Percentiles rank a stretch among this genome's conserved stretches.
Conservation (phyloP, 2,329 filamentous ascomycete species). For the Coniella vitis region DNA sequence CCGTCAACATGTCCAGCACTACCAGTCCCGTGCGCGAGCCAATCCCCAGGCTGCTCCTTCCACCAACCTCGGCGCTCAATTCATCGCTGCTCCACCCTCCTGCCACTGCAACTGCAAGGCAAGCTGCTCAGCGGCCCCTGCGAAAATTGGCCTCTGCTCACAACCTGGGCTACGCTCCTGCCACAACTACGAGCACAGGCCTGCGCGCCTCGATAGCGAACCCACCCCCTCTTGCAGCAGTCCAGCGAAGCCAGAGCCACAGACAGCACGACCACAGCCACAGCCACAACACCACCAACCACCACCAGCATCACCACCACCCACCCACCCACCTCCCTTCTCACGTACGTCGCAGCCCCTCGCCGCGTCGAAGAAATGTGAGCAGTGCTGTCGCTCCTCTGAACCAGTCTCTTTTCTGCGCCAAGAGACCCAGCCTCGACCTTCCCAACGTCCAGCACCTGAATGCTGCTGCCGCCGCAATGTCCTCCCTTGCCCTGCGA, state of each 20-base stretch:
- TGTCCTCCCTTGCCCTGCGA: conserved; percentile 16
- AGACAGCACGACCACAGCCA: conserved; percentile 50
- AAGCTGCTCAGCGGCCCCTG: conserved; percentile 53
- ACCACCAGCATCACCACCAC: conserved; percentile 34
- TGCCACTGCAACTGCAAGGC: neutral
- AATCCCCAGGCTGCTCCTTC: conserved; percentile 16
- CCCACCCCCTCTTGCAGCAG: conserved; percentile 50
- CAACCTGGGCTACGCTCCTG: conserved; percentile 42
- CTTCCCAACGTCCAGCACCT: conserved; percentile 33
- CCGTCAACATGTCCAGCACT: conserved; percentile 18
- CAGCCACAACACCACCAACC: conserved; percentile 32
- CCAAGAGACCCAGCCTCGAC: conserved; percentile 53
- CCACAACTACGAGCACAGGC: conserved; percentile 6
- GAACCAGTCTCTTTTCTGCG: conserved; percentile 44
- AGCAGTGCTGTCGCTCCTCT: conserved; percentile 21
- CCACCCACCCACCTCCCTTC: conserved; percentile 19
- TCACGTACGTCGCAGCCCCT: conserved; percentile 22
- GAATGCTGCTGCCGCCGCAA: conserved; percentile 15
- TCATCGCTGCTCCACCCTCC: conserved; percentile 43
- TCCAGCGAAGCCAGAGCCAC: too few relatives aligned
- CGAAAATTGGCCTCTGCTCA: conserved; percentile 73
- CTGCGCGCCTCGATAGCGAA: conserved; percentile 37
- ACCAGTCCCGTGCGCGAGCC: conserved; percentile 24
- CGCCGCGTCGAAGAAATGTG: conserved; percentile 30
- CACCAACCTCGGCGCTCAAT: conserved; percentile 1